These are phyloP conservation scores for Phaseolus coccineus DNA, from an alignment of 331 rosid species.

Conservation along the genomic window DNA sequence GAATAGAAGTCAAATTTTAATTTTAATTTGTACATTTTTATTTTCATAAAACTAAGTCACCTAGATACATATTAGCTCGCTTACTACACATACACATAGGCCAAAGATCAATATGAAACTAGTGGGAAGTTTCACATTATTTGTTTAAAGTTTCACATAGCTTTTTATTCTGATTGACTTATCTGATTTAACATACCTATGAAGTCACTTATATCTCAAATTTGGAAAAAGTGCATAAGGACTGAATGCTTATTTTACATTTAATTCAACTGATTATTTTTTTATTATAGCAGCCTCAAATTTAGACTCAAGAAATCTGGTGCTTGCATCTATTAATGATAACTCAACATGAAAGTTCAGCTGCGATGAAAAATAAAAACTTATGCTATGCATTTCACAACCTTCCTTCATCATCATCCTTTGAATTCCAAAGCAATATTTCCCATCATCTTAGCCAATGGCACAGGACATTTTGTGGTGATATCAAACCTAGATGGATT, in stretches of 20 bases:
- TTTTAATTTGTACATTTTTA: too few species aligned
- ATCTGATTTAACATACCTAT: too few species aligned
- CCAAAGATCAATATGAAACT: too few species aligned
- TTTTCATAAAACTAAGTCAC: too few species aligned
- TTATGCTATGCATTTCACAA: constrained; percentile 6
- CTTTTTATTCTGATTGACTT: too few species aligned
- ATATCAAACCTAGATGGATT: constrained; percentile 66
- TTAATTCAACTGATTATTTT: not conserved
- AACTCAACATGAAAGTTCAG: constrained; percentile 13
- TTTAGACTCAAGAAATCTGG: too few species aligned
- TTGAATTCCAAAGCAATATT: constrained; percentile 49
- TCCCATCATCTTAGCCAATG: constrained; percentile 55
- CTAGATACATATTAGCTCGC: too few species aligned
- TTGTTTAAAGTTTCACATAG: too few species aligned
- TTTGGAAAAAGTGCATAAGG: not conserved
- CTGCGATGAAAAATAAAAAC: not conserved
- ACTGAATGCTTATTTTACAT: constrained; percentile 6
- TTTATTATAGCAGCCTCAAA: not conserved
- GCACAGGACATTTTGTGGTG: constrained; percentile 56
- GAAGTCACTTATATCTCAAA: too few species aligned
- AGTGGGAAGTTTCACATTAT: too few species aligned
- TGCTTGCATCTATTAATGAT: not conserved
- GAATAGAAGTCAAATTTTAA: too few species aligned
- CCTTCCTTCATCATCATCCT: constrained; percentile 31
- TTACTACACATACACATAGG: too few species aligned